Evolutionary conservation across 306 rosid genomes (phyloP).

Genomic region (Vigna nakashimae): DNA sequence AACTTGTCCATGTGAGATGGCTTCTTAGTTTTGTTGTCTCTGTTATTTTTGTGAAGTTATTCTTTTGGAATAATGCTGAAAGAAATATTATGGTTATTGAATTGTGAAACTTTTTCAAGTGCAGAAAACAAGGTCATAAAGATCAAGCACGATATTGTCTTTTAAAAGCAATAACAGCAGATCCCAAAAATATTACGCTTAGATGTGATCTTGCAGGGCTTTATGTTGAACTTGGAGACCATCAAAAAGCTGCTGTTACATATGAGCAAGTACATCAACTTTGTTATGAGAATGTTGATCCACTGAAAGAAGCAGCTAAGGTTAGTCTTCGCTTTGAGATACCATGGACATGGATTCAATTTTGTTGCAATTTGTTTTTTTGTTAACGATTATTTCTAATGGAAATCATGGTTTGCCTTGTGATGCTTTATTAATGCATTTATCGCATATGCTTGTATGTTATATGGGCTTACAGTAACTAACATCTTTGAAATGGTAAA

Average conservation of each 20-base stretch:
- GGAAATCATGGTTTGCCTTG: background rate
- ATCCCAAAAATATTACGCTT: slow-evolving; percentile 64
- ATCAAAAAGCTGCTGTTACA: slow-evolving; percentile 78
- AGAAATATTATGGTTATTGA: slow-evolving; percentile 28
- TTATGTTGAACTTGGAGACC: slow-evolving; percentile 70
- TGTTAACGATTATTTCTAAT: background rate
- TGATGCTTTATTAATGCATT: slow-evolving; percentile 18
- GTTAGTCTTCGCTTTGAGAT: slow-evolving; percentile 44
- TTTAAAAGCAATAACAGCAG: slow-evolving; percentile 85
- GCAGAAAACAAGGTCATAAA: slow-evolving; percentile 68
- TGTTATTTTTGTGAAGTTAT: slow-evolving; percentile 39
- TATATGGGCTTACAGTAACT: background rate
- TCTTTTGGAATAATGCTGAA: slow-evolving; percentile 32
- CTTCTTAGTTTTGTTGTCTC: slow-evolving; percentile 38
- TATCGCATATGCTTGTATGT: slow-evolving; percentile 32
- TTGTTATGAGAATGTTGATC: slow-evolving; percentile 70
- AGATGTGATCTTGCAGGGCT: slow-evolving; percentile 70
- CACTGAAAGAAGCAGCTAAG: slow-evolving; percentile 76
- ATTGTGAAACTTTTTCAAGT: slow-evolving; percentile 33
- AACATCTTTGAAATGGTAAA: background rate
- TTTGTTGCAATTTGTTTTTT: slow-evolving; percentile 8
- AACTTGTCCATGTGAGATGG: slow-evolving; percentile 71
- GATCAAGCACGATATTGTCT: slow-evolving; percentile 77
- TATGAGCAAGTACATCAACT: slow-evolving; percentile 73
- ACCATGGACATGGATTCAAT: slow-evolving; percentile 29